phyloP scores from a whole-genome alignment of 78 protist species.

The Pigoraptor vietnamica region DNA sequence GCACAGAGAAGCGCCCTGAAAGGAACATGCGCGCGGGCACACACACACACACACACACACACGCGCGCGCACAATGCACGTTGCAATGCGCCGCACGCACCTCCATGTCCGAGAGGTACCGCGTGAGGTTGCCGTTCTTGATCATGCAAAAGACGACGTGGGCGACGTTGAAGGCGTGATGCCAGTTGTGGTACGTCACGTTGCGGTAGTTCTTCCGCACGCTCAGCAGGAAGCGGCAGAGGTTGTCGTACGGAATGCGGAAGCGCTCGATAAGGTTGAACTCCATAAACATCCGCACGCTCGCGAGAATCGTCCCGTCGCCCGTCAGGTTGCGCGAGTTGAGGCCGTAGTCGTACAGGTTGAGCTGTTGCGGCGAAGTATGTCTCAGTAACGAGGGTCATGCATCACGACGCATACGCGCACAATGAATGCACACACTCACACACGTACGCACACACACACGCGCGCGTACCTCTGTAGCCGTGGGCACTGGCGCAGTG shows the following conservation, averaged over 20 bases:
- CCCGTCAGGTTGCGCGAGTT: no score
- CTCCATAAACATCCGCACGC: no score
- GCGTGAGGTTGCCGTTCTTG: not conserved
- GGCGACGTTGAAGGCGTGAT: not conserved
- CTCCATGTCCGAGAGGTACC: not conserved
- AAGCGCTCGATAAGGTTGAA: not conserved
- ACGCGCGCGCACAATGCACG: no score
- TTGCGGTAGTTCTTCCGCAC: not conserved
- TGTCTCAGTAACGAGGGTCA: not conserved
- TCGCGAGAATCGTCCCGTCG: no score
- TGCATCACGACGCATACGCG: not conserved
- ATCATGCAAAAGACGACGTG: not conserved
- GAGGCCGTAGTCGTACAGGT: not conserved
- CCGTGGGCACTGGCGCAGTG: no score
- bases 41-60: no score
- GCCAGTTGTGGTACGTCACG: constrained; percentile 8
- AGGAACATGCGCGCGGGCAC: no score
- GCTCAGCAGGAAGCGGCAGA: not conserved
- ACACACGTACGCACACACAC: not conserved
- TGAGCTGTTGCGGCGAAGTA: not conserved
- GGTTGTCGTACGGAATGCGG: not conserved
- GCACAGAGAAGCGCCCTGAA: no score
- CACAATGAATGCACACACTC: not conserved
- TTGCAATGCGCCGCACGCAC: no score
- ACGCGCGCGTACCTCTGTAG: not conserved